Base-by-base conservation (phyloP, 202 grass and related monocot species). In the Panicum virgatum region DNA sequence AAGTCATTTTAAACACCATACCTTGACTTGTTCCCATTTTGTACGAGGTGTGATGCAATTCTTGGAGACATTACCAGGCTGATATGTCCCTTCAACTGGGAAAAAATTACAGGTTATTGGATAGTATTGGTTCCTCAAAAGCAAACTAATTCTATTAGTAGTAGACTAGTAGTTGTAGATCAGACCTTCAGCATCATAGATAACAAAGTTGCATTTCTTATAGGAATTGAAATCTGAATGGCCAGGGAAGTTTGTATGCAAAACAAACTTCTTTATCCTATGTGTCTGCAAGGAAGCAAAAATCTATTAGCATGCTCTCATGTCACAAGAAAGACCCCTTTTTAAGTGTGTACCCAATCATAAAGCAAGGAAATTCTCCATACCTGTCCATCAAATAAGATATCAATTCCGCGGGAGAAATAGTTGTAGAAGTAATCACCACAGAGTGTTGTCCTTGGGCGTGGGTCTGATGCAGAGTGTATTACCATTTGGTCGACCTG, bases 401-500 rank as follows among this genome's bases (percentile, higher is more conserved):
- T 93, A 83, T 99, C 96, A 46, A 99, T 67, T 71, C 96, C 96
- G 85, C 96, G 93, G 22, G 92, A 90, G 58, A 92, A 96, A 75
- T 96, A 99, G 52, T 92, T 99, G 37, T 96, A 99, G n/a, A 99
- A 99, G 15, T 99, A 96, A 73, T 99, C 93, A 3, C 93, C 91
- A 67, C 96, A 99, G 45, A 87, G 87, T 62, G 93, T 99, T 66
- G 91, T 99, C 44, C 89, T 86, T 27, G 91, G 91, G 4, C 83
- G 91, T 12, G 93, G 85, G 45, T 99, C 96, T 53, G 93, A 96
- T 61, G 91, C 93, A 73, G 96, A 99, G 65, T 99, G 96, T 88
- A 99, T 99, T 23, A 96, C 91, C 96, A 99, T 99, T 82, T 99
- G 96, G 66, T 99, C 96, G 7, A 99, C 96, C 96, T 98, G 77